Evolutionary conservation across 23 red algal genomes (phyloP), one percentile per base, ranked within the genome.

Genomic region (Gracilaria caudata): DNA sequence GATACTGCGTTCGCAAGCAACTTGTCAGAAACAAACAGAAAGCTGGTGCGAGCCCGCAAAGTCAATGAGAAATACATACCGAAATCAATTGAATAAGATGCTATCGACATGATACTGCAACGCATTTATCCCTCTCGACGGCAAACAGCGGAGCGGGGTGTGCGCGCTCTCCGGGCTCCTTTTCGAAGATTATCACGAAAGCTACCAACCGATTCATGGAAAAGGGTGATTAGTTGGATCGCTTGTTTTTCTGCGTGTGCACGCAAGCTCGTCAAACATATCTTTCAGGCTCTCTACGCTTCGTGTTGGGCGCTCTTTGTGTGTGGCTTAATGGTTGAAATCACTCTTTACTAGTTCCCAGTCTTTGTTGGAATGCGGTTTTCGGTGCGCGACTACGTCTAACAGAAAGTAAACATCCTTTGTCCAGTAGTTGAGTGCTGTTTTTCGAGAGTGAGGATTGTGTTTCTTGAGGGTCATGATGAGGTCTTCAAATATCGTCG

Each of bases 121-220:
- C 39, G 64, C 14, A 63, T 73, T 17, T 55, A 44, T 37, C 44
- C 82, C 7, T 65, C 5, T 25, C 45, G 61, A 58, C 72, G 38
- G 34, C 82, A 75, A 44, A 44, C 63, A 4, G 82, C 61, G 14
- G 82, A 86, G 41, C 55, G 82, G 82, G 82, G 64, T 13, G 45
- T 86, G 0, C 51, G 63, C 1, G 61, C 82, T 9, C 17, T 86
- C 4, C 57, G 61, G 3, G 64, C 2, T 1, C 12, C 64, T 24
- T 86, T 86, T 86, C 7, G 57, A 19, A 12, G 80, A 1, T 35
- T 84, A 38, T 32, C 7, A 5, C 9, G 60, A 32, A 65, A 28
- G 7, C 14, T 30, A 19, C 60, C 60, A 34, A 34, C 6, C 0
- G 60, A 65, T 30, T 65, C 1, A 0, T 65, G 60, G 60, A 14